A percentile compares a stretch with the other conserved stretches of the same genome.
These are phyloP conservation scores for Fusarium brevicatenulatum DNA, from an alignment of 2,329 filamentous ascomycete species.

Conservation along the genomic window DNA sequence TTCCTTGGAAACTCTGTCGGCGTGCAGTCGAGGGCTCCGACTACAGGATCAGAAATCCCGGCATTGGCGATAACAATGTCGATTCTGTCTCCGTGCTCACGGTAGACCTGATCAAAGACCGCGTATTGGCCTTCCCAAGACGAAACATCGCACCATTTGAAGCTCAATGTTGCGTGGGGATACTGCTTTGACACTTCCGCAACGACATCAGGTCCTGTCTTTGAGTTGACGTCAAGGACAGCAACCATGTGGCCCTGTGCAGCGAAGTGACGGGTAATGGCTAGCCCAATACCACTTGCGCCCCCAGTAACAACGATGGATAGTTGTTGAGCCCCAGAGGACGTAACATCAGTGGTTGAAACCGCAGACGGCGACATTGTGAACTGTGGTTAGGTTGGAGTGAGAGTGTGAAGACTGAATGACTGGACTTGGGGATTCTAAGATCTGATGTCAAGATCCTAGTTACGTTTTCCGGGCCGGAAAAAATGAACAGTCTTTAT, in stretches of 20 bases:
- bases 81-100: background rate
- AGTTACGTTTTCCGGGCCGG: fast-evolving
- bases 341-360: too few relatives aligned
- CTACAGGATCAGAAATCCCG: background rate
- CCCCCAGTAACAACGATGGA: background rate
- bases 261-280: background rate
- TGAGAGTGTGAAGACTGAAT: background rate
- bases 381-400: fast-evolving
- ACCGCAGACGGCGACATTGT: background rate
- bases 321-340: fast-evolving
- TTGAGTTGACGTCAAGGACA: background rate
- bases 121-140: background rate
- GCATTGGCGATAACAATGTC: conserved; percentile 1
- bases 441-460: too few relatives aligned
- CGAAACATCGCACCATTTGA: background rate
- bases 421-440: background rate
- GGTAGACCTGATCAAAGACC: background rate
- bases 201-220: background rate
- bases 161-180: background rate
- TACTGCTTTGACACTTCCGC: background rate
- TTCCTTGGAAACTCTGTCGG: background rate
- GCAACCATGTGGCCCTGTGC: background rate
- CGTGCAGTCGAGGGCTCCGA: background rate
- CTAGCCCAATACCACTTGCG: background rate
- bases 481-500: background rate